Percentiles rank a stretch among this genome's conserved stretches.
These are phyloP conservation scores for Suillus decipiens DNA, from an alignment of 768 basidiomycete genomes.

Conservation along the genomic window DNA sequence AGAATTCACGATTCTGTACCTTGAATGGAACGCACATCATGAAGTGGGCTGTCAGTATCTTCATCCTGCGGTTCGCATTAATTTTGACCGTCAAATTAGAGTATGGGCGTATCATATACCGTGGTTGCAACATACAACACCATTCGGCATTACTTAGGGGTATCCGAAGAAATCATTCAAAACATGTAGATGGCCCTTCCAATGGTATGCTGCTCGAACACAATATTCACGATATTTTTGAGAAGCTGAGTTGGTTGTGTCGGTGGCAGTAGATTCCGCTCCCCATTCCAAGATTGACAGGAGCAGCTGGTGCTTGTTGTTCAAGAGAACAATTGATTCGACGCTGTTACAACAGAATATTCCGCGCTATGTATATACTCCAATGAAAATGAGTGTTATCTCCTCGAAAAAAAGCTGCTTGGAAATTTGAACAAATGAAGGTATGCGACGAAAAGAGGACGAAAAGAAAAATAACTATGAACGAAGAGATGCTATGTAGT, in stretches of 20 bases:
- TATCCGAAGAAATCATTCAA: background rate
- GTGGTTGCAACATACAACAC: background rate
- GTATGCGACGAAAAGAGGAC: constrained; percentile 1
- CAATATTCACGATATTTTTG: background rate
- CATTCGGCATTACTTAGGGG: background rate
- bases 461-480: constrained; percentile 1
- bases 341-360: background rate
- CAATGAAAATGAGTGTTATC: background rate
- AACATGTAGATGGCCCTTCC: background rate
- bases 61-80: background rate
- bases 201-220: background rate
- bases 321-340: background rate
- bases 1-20: background rate
- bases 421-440: background rate
- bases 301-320: background rate
- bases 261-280: background rate
- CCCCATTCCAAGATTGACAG: background rate
- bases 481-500: constrained; percentile 12
- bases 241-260: background rate
- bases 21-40: background rate
- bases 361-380: background rate
- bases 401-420: background rate
- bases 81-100: background rate
- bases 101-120: background rate
- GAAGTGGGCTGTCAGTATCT: too few species aligned